These are phyloP conservation scores for Gaultheria prostrata DNA, from an alignment of 148 eudicot species.

Conservation along the genomic window DNA sequence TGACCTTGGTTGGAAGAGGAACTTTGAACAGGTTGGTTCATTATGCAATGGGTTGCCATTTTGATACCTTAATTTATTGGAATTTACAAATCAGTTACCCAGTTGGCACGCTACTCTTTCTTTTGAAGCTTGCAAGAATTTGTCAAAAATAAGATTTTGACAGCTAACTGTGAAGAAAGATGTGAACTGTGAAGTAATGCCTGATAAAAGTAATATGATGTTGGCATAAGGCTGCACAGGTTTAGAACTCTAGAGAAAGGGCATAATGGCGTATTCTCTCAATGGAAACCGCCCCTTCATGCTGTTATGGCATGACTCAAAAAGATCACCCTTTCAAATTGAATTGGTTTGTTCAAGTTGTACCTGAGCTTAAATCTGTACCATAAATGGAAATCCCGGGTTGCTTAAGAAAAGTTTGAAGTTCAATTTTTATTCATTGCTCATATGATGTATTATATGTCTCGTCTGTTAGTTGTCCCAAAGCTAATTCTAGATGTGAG, in stretches of 20 bases:
- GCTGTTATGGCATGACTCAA: background rate
- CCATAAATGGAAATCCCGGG: background rate
- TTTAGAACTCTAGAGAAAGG: background rate
- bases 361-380: background rate
- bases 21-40: constrained; percentile 81
- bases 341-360: background rate
- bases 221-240: background rate
- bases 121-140: background rate
- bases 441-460: background rate
- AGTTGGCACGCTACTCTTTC: background rate
- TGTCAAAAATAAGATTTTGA: background rate
- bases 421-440: background rate
- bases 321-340: background rate
- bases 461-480: background rate
- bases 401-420: background rate
- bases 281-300: background rate
- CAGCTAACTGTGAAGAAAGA: background rate
- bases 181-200: background rate
- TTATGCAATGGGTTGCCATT: background rate
- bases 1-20: constrained; percentile 90
- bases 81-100: background rate
- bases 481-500: background rate
- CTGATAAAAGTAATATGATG: background rate
- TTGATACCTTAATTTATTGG: background rate
- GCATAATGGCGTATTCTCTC: background rate